Percentiles rank a stretch among this genome's conserved stretches.
Evolutionary conservation across 139 green algal species (phyloP).

Genomic region (Spirogloea muscicola): DNA sequence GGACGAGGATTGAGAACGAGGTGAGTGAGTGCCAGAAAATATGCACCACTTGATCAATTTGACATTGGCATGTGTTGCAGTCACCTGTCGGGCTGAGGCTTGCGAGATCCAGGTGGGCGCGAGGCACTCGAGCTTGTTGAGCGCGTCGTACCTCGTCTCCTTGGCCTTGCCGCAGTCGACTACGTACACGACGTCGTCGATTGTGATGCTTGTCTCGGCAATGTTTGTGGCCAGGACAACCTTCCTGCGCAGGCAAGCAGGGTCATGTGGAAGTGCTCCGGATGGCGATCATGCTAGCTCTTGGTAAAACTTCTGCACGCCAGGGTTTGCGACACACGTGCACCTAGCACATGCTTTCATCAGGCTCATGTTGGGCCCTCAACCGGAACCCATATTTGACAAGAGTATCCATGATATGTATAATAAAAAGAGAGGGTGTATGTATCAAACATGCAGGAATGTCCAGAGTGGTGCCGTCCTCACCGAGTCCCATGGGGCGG

Average conservation of each 20-base stretch:
- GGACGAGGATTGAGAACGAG: background rate
- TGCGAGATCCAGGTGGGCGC: slow-evolving; percentile 46
- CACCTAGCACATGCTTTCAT: too few species aligned
- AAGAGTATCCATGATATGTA: slow-evolving; percentile 14
- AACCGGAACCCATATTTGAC: too few species aligned
- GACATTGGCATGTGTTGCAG: slow-evolving; percentile 59
- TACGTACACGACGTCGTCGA: slow-evolving; percentile 70
- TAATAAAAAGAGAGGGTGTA: slow-evolving; percentile 15
- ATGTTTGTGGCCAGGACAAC: slow-evolving; percentile 97
- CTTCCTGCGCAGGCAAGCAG: slow-evolving; percentile 58
- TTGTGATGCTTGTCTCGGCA: slow-evolving; percentile 92
- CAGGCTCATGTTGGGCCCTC: too few species aligned
- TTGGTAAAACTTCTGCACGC: background rate
- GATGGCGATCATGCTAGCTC: background rate
- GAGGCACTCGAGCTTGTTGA: slow-evolving; percentile 50
- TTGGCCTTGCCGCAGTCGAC: slow-evolving; percentile 55
- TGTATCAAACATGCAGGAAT: slow-evolving; percentile 19
- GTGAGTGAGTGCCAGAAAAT: background rate
- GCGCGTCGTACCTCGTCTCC: slow-evolving; percentile 51
- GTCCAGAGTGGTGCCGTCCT: slow-evolving; percentile 72
- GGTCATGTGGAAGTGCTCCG: background rate
- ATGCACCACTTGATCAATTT: background rate
- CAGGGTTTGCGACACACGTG: background rate
- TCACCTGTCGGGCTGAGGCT: slow-evolving; percentile 41
- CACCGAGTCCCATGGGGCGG: slow-evolving; percentile 47